Evolutionary conservation across 2,329 filamentous ascomycete genomes (phyloP).

Genomic region (Paracoccidioides brasiliensis): DNA sequence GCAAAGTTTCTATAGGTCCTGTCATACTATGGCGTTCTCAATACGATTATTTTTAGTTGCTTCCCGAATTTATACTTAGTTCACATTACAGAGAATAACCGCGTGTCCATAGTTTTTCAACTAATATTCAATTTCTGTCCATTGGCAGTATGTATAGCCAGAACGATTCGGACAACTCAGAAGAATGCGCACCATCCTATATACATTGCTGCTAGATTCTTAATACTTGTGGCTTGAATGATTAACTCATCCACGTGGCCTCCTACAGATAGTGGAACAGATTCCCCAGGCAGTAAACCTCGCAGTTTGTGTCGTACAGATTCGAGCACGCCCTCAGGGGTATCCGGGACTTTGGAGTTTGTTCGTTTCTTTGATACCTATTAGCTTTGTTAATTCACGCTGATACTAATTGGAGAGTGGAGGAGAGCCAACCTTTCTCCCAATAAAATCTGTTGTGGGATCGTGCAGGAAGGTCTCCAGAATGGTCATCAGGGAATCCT

Average conservation of each 20-base stretch:
- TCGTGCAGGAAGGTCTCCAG: conserved; percentile 96
- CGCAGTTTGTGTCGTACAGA: conserved; percentile 76
- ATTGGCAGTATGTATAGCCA: background rate
- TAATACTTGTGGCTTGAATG: conserved; percentile 65
- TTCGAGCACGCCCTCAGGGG: conserved; percentile 70
- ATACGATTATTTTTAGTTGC: background rate
- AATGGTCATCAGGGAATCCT: conserved; percentile 95
- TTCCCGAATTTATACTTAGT: background rate
- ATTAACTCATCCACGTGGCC: conserved; percentile 96
- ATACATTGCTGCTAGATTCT: conserved; percentile 83
- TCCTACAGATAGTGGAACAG: conserved; percentile 84
- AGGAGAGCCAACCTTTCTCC: conserved; percentile 43
- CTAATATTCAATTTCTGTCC: background rate
- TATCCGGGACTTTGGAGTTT: conserved; percentile 45
- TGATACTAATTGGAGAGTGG: background rate
- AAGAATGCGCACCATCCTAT: conserved; percentile 59
- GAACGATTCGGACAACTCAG: background rate
- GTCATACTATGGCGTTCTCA: background rate
- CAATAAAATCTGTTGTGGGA: conserved; percentile 84
- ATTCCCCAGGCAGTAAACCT: conserved; percentile 73
- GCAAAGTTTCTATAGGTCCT: background rate
- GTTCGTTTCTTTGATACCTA: conserved; percentile 35
- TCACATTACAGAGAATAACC: background rate
- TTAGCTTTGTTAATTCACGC: background rate
- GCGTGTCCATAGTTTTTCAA: no score